Base-by-base conservation (phyloP, 768 basidiomycete species). In the Tylopilus intermedius region DNA sequence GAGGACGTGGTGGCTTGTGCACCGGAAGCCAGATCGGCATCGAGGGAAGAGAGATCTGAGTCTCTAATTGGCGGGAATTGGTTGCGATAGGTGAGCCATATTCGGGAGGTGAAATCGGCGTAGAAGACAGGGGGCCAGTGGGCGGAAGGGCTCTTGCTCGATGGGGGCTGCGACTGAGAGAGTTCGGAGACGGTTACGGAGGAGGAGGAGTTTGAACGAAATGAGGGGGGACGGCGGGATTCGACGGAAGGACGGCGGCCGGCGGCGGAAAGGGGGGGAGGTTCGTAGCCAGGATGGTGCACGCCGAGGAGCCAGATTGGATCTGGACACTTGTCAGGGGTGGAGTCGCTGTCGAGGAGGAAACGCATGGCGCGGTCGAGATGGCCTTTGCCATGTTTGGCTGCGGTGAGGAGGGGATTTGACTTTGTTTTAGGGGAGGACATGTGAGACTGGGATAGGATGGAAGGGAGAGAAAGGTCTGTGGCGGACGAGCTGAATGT, bases 31-130 rank as follows among this genome's bases (percentile, higher is more conserved):
- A 64, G 49, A 45, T 72, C 74, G 10, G 60, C 62, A 9, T 78
- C 74, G 38, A 79, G 71, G 3, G 72, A 65, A 5, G 75, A 63
- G 15, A 82, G 71, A 18, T 76, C 70, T 0, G 74, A 76, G 65
- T 91, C 86, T 40, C 83, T 76, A 60, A 98, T 94, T 2, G 91
- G 86, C 0, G 81, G 59, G 57, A 94, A 95, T 38, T 92, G 86
- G 2, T 84, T 84, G 22, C 94, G 88, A 71, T 98, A 98, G 0
- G 94, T 95, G 41, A 94, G 78, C 88, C 92, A 96, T 47, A 96
- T 76, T 6, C 88, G 77, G 1, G 90, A 90, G 0, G 84, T 84
- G 67, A 95, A 97, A 71, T 97, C 94, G 11, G 79, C 76, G 63
- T 94, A 93, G 66, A 96, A 96, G 33, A 79, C 78, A 8, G 84